Conservation (phyloP, 1,284 basidiomycete species). For the Gymnopus androsaceus region DNA sequence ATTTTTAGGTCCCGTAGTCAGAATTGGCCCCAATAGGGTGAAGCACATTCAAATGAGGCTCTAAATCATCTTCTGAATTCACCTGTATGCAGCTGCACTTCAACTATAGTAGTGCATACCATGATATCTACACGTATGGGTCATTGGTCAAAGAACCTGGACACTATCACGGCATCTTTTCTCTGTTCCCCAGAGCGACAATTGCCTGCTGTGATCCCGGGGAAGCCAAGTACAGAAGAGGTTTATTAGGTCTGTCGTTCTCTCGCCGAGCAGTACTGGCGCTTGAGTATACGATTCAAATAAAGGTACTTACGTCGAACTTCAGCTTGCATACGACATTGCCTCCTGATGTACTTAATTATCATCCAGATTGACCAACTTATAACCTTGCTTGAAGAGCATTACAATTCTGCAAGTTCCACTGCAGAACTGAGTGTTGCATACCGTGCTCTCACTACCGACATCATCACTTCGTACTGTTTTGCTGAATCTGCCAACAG, state of each 20-base stretch:
- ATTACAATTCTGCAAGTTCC: not conserved
- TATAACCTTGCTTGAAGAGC: conserved; percentile 14
- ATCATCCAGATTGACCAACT: conserved; percentile 31
- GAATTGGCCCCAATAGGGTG: conserved; percentile 14
- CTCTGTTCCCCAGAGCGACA: conserved; percentile 24
- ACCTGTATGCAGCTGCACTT: conserved; percentile 8
- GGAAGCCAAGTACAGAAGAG: conserved; percentile 30
- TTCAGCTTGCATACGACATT: too few species aligned
- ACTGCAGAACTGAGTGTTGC: conserved; percentile 15
- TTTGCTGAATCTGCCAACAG: conserved; percentile 17
- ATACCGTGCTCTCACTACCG: conserved; percentile 18
- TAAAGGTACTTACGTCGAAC: too few species aligned
- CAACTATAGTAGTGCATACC: conserved; percentile 7
- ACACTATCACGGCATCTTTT: not conserved
- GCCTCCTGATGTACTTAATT: not conserved
- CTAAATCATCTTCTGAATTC: not conserved
- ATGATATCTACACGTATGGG: conserved; percentile 15
- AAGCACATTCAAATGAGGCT: not conserved
- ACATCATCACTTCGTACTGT: conserved; percentile 21
- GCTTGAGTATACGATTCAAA: conserved; percentile 35
- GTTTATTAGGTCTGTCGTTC: conserved; percentile 34
- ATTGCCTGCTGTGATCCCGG: conserved; percentile 35
- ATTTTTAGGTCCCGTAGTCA: conserved; percentile 11
- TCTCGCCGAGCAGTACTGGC: conserved; percentile 35
- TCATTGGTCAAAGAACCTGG: conserved; percentile 8